Conservation (phyloP, 176 grass and related monocot genomes). For the Otatea glauca region DNA sequence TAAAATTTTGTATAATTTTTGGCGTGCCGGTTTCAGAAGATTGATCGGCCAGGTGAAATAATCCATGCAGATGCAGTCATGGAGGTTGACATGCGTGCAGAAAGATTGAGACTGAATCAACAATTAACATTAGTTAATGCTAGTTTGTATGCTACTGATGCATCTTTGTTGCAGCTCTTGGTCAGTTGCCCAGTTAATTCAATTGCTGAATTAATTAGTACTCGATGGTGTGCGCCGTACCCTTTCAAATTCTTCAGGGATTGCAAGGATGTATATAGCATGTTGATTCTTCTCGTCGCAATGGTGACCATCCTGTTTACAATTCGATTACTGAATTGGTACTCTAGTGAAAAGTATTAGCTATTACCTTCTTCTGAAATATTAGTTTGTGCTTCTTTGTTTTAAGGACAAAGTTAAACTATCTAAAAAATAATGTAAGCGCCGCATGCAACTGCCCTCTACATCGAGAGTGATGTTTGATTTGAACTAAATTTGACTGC, state of each 20-base stretch:
- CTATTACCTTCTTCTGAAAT: not conserved
- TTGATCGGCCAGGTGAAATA: not conserved
- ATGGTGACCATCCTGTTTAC: not conserved
- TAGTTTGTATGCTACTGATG: not conserved
- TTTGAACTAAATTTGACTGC: too few species aligned
- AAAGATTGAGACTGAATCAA: not conserved
- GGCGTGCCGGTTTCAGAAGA: not conserved
- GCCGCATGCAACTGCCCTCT: too few species aligned
- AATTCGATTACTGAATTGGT: not conserved
- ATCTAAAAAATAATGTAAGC: not conserved
- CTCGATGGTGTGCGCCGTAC: slow-evolving; percentile 1
- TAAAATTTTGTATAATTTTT: not conserved
- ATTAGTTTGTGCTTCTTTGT: not conserved
- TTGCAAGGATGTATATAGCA: not conserved
- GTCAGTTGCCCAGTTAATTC: not conserved
- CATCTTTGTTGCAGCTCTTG: not conserved
- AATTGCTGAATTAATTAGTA: not conserved
- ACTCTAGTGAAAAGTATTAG: not conserved
- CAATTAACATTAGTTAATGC: not conserved
- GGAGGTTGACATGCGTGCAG: not conserved
- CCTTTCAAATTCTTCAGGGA: not conserved
- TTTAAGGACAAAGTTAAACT: not conserved
- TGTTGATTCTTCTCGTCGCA: not conserved
- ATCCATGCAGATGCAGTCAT: slow-evolving; percentile 14
- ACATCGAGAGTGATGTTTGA: too few species aligned